Base-by-base conservation (phyloP, 108 stramenopile genomes). In the Skeletonema menzelii region DNA sequence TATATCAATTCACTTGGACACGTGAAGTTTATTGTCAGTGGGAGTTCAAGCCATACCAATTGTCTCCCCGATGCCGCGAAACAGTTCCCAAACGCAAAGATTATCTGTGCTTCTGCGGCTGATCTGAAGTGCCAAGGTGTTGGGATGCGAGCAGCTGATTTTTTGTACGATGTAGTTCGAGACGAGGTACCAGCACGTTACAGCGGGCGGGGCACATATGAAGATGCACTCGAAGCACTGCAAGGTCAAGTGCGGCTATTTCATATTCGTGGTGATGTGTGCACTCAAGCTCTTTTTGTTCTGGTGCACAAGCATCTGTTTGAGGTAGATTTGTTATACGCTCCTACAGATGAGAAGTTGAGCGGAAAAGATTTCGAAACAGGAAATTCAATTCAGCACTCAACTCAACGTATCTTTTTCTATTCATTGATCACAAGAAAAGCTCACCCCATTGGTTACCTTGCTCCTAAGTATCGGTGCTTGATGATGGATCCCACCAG, bases 401-500 rank as follows among this genome's bases (percentile, higher is more conserved):
- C 59, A 27, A 37, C 22, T 13, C 20, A 11, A 8, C 59, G 75
- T 19, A 56, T 76, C 4, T 71, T 76, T 24, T 30, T 47, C n/a
- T 70, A 70, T 63, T 19, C 27, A 3, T 19, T 38, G 26, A 31
- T 76, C 13, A 38, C 60, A 2, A 37, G 37, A 13, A 56, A 26
- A 2, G 17, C 17, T 11, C 8, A 61, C 26, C 75, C 75, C 0
- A 19, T 56, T 46, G 75, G 75, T 0, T 76, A 71, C 34, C 27
- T 15, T 35, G 27, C 60, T 6, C 75, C 75, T 14, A 44, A 63
- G 13, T 76, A 76, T 27, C 32, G 75, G 17, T 71, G 61, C 27
- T 37, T 60, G 55, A 40, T 66, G n/a, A 71, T 76, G 75, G 75
- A 76, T 56, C 75, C 69, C 1, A 68, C 74, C 7, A 71, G 30